phyloP scores from a whole-genome alignment of 1,139 yeast genomes.

The Saccharomyces uvarum region DNA sequence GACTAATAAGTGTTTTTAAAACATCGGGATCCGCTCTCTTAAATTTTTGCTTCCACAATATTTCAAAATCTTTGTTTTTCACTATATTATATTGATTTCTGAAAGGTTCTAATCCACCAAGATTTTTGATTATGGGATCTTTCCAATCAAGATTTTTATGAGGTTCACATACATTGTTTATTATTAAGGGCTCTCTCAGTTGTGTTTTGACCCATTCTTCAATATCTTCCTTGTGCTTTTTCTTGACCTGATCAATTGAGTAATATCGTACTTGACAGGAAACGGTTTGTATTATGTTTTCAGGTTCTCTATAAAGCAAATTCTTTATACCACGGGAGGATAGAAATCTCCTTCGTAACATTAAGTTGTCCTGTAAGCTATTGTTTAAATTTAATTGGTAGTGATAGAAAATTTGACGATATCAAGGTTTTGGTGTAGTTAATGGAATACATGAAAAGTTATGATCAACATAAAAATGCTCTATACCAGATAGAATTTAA shows the following conservation, averaged over 20 bases:
- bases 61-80: background rate
- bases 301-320: background rate
- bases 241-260: slow-evolving; percentile 1
- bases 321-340: background rate
- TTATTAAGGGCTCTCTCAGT: slow-evolving; percentile 7
- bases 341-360: background rate
- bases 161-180: background rate
- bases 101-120: background rate
- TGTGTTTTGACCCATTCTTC: slow-evolving; percentile 11
- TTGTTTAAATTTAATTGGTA: background rate
- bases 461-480: background rate
- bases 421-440: background rate
- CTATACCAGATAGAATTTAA: background rate
- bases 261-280: slow-evolving; percentile 1
- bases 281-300: background rate
- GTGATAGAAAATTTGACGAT: background rate
- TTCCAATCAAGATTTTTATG: background rate
- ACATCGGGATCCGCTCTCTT: slow-evolving; percentile 11
- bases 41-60: slow-evolving; percentile 15
- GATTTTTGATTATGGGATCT: background rate
- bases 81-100: background rate
- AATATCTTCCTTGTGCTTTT: slow-evolving; percentile 11
- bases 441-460: background rate
- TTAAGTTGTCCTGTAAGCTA: background rate
- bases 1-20: slow-evolving; percentile 10